Evolutionary conservation across 768 basidiomycete genomes (phyloP).

Genomic region (Lactarius hengduanensis): DNA sequence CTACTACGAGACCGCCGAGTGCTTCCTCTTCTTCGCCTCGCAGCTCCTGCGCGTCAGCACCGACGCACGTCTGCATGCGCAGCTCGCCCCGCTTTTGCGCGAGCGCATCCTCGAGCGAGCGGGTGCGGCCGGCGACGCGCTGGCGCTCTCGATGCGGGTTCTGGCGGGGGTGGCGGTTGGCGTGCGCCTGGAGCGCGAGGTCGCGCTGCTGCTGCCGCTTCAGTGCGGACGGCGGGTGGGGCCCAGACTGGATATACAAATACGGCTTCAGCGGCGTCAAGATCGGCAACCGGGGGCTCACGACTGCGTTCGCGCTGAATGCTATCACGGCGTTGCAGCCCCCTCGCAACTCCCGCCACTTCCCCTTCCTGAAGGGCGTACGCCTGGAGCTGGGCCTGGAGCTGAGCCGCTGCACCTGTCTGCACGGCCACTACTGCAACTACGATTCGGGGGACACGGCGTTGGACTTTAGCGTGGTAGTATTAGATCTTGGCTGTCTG

Average conservation of each 20-base stretch:
- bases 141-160: conserved; percentile 57
- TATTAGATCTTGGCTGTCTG: too few species aligned
- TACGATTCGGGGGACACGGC: too few species aligned
- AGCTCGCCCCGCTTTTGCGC: conserved; percentile 43
- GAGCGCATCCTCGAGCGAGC: conserved; percentile 51
- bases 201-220: conserved; percentile 45
- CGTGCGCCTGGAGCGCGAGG: conserved; percentile 44
- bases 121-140: conserved; percentile 48
- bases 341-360: too few species aligned
- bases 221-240: conserved; percentile 62
- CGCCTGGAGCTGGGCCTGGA: too few species aligned
- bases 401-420: too few species aligned
- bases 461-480: too few species aligned
- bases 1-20: conserved; percentile 53
- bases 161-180: conserved; percentile 44
- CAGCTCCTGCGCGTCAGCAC: conserved; percentile 42
- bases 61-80: conserved; percentile 38
- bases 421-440: too few species aligned
- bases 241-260: conserved; percentile 55
- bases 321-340: conserved; percentile 41
- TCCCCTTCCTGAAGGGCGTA: too few species aligned
- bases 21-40: conserved; percentile 51
- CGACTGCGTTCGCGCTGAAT: conserved; percentile 53
- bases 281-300: conserved; percentile 55
- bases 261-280: conserved; percentile 47